Evolutionary conservation across 495 filamentous ascomycete genomes (phyloP), one percentile per base, ranked within the genome.

Genomic region (Xylaria sp.): DNA sequence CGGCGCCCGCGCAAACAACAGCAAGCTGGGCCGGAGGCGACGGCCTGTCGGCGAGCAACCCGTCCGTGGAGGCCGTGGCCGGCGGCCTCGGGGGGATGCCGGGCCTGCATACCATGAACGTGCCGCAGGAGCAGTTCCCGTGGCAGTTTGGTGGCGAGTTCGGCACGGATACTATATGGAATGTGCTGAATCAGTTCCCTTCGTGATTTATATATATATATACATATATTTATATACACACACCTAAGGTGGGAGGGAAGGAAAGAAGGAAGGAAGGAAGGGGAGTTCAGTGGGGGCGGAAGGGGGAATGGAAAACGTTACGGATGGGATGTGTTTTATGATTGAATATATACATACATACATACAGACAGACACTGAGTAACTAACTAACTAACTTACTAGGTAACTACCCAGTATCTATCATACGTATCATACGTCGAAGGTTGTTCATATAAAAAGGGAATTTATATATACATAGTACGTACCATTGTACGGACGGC

Each of bases 121-220:
- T 65, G 31, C 62, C 68, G 29, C 70, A 71, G 70, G 72, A 75
- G 24, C 69, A 75, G 43, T 35, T 57, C 33, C 70, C 71, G 52
- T 70, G 64, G 76, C 70, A 76, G 48, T 76, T 72, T 78, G 80
- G 80, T 63, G 87, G 85, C 2, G 81, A 84, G 67, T 87, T 88
- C 74, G 83, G 81, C 26, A 81, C 82, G 61, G 83, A 86, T 71
- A 88, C 83, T 63, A 82, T 88, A 43, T 88, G 86, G 86, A 83
- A 75, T 59, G 73, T 88, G 62, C 72, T 88, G 70, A 88, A 88
- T 73, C 83, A 83, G 71, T 86, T 77, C 55, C 77, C 77, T 21
- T 71, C 69, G 24, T 71, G 55, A 70, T 19, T 17, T 55, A 55
- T 55, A 31, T 12, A 8, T 37, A 37, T 3, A 8, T n/a, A n/a